Percentiles rank a stretch among this genome's conserved stretches.
Conservation (phyloP, 352 stramenopile species). For the Phytophthora pinifolia region DNA sequence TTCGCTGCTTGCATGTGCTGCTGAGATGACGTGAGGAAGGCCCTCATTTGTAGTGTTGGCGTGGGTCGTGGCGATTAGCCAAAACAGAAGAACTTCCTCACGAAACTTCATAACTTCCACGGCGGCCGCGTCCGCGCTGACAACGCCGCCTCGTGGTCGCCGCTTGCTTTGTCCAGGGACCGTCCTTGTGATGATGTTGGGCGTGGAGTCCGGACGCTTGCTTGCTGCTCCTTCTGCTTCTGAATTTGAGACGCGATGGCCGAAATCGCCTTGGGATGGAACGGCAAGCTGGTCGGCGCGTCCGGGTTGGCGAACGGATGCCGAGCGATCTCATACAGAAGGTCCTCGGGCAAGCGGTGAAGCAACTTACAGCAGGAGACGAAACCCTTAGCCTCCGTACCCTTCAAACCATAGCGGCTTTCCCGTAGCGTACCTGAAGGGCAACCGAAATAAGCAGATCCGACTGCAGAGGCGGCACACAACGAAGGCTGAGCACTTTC, state of each 20-base stretch:
- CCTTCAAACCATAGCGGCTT: background rate
- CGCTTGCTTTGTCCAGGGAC: conserved; percentile 13
- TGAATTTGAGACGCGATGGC: conserved; percentile 48
- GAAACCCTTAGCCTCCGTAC: background rate
- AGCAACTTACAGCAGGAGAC: conserved; percentile 56
- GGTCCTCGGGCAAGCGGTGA: conserved; percentile 81
- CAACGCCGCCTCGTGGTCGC: conserved; percentile 7
- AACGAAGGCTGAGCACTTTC: conserved; percentile 88
- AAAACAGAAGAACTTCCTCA: conserved; percentile 39
- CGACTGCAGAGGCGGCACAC: conserved; percentile 75
- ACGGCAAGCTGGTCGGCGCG: conserved; percentile 49
- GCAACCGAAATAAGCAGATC: conserved; percentile 86
- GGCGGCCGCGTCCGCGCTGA: conserved; percentile 17
- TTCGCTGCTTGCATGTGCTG: background rate
- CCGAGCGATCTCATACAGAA: conserved; percentile 85
- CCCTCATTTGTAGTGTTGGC: conserved; percentile 5
- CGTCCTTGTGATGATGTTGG: conserved; percentile 5
- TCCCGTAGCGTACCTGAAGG: conserved; percentile 42
- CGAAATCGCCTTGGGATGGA: conserved; percentile 51
- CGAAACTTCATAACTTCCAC: conserved; percentile 42
- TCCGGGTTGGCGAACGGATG: conserved; percentile 82
- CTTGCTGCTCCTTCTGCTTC: conserved; percentile 30
- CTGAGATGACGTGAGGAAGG: conserved; percentile 25
- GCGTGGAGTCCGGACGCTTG: conserved; percentile 8
- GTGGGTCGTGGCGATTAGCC: conserved; percentile 15